Conservation (phyloP, 768 basidiomycete genomes). For the Krasilnikovozyma curviuscula region DNA sequence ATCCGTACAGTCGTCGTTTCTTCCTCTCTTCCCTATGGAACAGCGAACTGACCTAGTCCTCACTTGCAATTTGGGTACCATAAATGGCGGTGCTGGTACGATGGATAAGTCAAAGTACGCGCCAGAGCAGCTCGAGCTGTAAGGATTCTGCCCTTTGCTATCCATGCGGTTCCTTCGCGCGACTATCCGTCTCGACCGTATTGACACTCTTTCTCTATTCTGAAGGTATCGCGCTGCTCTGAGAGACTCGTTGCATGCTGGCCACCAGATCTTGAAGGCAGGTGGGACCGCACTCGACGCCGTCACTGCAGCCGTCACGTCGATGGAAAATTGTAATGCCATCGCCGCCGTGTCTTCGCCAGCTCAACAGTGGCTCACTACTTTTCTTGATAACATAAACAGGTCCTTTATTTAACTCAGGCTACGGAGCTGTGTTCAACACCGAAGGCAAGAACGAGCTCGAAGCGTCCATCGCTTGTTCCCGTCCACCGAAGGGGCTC, state of each 20-base stretch:
- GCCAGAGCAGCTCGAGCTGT: not conserved
- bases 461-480: conserved; percentile 62
- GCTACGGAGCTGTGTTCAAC: conserved; percentile 68
- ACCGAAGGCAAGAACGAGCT: conserved; percentile 66
- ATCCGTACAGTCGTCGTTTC: too few species aligned
- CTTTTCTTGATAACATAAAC: conserved; percentile 29
- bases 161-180: too few species aligned
- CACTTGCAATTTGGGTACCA: too few species aligned
- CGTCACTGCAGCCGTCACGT: conserved; percentile 48
- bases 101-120: conserved; percentile 33
- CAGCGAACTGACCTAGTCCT: too few species aligned
- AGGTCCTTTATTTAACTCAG: conserved; percentile 56
- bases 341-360: conserved; percentile 8
- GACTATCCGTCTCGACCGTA: too few species aligned
- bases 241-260: conserved; percentile 38
- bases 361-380: not conserved
- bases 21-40: too few species aligned
- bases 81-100: conserved; percentile 64
- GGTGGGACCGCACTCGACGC: conserved; percentile 75
- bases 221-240: conserved; percentile 41
- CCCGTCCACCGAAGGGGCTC: conserved; percentile 49
- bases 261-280: conserved; percentile 40
- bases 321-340: conserved; percentile 49
- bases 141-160: conserved; percentile 26
- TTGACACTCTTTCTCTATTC: conserved; percentile 43